Evolutionary conservation across 2,329 filamentous ascomycete genomes (phyloP).

Genomic region (Dactylonectria estremocensis): DNA sequence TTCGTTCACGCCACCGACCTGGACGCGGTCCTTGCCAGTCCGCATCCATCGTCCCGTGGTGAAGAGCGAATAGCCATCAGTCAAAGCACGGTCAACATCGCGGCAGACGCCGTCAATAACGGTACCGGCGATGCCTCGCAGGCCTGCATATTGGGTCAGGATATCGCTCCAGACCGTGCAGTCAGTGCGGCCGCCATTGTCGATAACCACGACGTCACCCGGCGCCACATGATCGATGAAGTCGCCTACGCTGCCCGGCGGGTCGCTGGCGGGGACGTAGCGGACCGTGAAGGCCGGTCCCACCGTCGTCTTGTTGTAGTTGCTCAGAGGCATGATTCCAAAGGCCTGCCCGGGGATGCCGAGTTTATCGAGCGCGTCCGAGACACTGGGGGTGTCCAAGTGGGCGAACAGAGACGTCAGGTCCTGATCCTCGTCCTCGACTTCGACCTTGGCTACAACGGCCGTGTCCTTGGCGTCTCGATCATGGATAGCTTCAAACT

Average conservation of each 20-base stretch:
- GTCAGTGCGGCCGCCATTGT: slow-evolving; percentile 52
- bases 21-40: slow-evolving; percentile 52
- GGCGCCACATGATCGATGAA: slow-evolving; percentile 52
- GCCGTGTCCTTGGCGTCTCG: not conserved
- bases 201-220: slow-evolving; percentile 52
- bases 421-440: slow-evolving; percentile 34
- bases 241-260: slow-evolving; percentile 48
- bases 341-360: slow-evolving; percentile 37
- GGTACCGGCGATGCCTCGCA: slow-evolving; percentile 50
- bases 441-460: too few species aligned
- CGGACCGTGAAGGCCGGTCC: slow-evolving; percentile 54
- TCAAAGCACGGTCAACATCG: slow-evolving; percentile 50
- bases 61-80: slow-evolving; percentile 50
- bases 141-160: slow-evolving; percentile 53
- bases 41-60: slow-evolving; percentile 53
- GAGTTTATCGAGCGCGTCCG: slow-evolving; percentile 36
- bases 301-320: slow-evolving; percentile 49
- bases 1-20: slow-evolving; percentile 50
- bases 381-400: slow-evolving; percentile 34
- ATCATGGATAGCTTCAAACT: slow-evolving; percentile 23
- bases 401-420: slow-evolving; percentile 32
- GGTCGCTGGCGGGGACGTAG: slow-evolving; percentile 43
- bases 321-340: slow-evolving; percentile 39
- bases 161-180: slow-evolving; percentile 56
- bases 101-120: slow-evolving; percentile 54